These are phyloP conservation scores for Yamadazyma philogaea DNA, from an alignment of 805 yeast genomes.

Conservation along the genomic window DNA sequence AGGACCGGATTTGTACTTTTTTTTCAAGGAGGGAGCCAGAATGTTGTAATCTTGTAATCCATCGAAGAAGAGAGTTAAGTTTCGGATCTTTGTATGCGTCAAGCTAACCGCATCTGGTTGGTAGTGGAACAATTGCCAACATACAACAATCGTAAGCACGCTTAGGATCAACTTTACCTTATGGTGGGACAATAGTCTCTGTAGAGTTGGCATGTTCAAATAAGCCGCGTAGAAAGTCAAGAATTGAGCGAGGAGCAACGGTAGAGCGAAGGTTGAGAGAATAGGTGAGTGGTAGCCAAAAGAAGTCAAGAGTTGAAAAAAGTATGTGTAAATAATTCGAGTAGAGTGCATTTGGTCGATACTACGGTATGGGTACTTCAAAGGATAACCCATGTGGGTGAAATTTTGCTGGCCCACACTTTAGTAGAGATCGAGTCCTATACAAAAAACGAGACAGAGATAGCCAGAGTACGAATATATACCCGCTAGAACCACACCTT, in stretches of 20 bases:
- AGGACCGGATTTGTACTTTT: constrained; percentile 37
- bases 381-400: too few relatives aligned
- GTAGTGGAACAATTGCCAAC: constrained; percentile 3
- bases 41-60: constrained; percentile 35
- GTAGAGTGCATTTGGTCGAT: too few relatives aligned
- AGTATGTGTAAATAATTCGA: too few relatives aligned
- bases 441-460: too few relatives aligned
- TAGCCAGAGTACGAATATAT: too few relatives aligned
- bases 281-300: not conserved
- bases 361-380: too few relatives aligned
- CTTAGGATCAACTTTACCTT: constrained; percentile 1
- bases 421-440: too few relatives aligned
- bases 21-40: constrained; percentile 37
- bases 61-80: constrained; percentile 31
- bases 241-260: not conserved
- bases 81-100: too few relatives aligned
- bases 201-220: not conserved
- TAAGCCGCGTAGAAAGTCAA: not conserved
- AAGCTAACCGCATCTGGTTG: not conserved
- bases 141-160: constrained; percentile 4
- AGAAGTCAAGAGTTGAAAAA: too few relatives aligned
- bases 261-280: not conserved
- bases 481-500: too few relatives aligned
- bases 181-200: constrained; percentile 2
- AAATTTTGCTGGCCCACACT: too few relatives aligned